A percentile compares a stretch with the other conserved stretches of the same genome.
Evolutionary conservation across 352 stramenopile genomes (phyloP).

Genomic region (Aphanomyces cochlioides): DNA sequence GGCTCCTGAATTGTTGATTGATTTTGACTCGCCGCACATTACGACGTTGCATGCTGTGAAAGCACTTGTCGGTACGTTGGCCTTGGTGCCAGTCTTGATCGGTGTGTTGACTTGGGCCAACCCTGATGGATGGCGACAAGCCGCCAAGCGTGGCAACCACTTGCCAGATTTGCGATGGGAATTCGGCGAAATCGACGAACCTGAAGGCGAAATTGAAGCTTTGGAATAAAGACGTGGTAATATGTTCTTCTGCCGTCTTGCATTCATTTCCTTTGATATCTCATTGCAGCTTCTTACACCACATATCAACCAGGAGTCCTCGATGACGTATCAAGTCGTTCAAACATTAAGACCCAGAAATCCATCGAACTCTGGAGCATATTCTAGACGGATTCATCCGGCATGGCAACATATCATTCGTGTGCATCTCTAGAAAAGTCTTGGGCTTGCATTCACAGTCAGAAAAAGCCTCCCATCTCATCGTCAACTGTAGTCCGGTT

Average conservation of each 20-base stretch:
- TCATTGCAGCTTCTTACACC: too few relatives aligned
- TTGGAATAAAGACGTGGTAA: conserved; percentile 26
- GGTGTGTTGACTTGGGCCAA: conserved; percentile 76
- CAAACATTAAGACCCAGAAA: too few relatives aligned
- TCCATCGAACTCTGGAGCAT: too few relatives aligned
- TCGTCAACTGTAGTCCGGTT: too few relatives aligned
- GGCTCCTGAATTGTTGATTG: conserved; percentile 80
- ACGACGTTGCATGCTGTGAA: conserved; percentile 69
- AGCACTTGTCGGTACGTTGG: conserved; percentile 57
- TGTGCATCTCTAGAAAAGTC: too few relatives aligned
- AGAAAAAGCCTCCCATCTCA: too few relatives aligned
- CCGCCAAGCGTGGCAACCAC: conserved; percentile 68
- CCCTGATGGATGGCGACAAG: conserved; percentile 73
- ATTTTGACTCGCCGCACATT: conserved; percentile 85
- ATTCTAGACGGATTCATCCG: too few relatives aligned
- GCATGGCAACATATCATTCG: too few relatives aligned
- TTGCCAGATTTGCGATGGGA: conserved; percentile 80
- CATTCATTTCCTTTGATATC: too few relatives aligned
- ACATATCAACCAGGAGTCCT: too few relatives aligned
- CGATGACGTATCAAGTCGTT: too few relatives aligned
- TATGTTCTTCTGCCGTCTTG: background rate
- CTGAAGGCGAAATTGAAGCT: conserved; percentile 72
- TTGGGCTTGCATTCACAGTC: too few relatives aligned
- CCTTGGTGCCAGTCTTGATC: conserved; percentile 65
- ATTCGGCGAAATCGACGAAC: conserved; percentile 62